These are phyloP conservation scores for Alliaria petiolata DNA, from an alignment of 345 rosid genomes.

Conservation along the genomic window DNA sequence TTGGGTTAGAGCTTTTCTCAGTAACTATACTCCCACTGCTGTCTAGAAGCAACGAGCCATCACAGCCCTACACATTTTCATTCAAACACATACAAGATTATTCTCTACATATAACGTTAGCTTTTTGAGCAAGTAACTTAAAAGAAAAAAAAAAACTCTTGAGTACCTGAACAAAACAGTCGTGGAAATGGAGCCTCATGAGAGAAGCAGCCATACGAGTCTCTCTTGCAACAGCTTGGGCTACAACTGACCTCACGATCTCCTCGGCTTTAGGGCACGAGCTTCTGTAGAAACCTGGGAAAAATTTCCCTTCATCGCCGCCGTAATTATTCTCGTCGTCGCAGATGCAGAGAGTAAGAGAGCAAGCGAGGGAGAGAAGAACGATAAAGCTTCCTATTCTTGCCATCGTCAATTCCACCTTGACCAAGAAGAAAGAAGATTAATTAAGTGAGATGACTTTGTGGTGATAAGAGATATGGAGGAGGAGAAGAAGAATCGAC, in stretches of 20 bases:
- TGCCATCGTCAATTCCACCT: constrained; percentile 33
- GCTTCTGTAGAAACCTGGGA: constrained; percentile 57
- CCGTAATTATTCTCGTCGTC: constrained; percentile 13
- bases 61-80: constrained; percentile 64
- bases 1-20: constrained; percentile 77
- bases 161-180: constrained; percentile 74
- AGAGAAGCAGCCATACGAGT: constrained; percentile 79
- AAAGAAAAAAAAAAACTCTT: neutral
- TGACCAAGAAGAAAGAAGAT: constrained; percentile 1
- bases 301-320: constrained; percentile 36
- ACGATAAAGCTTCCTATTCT: constrained; percentile 30
- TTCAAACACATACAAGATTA: neutral
- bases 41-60: constrained; percentile 75
- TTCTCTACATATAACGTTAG: neutral
- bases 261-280: constrained; percentile 62
- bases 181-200: constrained; percentile 77
- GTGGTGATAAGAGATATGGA: constrained; percentile 4
- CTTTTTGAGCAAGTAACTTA: constrained; percentile 5
- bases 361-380: constrained; percentile 40
- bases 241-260: constrained; percentile 53
- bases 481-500: constrained; percentile 6
- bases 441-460: neutral
- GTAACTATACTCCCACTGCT: constrained; percentile 51
- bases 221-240: constrained; percentile 56
- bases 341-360: constrained; percentile 42